phyloP scores from a whole-genome alignment of 1,284 basidiomycete species.

The Erythrobasidium hasegawianum region DNA sequence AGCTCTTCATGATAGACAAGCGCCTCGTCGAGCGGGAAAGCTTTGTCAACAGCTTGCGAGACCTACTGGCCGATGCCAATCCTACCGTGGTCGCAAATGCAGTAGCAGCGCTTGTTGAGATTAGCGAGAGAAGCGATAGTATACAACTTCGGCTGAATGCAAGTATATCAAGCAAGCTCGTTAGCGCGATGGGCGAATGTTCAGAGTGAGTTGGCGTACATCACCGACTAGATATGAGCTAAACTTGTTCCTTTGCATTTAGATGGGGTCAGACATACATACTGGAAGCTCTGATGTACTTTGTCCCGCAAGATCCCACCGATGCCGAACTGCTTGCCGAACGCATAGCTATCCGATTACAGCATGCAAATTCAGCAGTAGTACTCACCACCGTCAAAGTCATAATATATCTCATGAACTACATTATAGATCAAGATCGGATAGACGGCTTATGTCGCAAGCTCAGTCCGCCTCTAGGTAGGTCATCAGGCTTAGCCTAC shows the following conservation, averaged over 20 bases:
- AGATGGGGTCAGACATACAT: conserved; percentile 99
- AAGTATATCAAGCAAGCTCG: conserved; percentile 74
- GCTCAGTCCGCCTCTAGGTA: conserved; percentile 92
- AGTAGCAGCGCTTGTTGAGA: conserved; percentile 87
- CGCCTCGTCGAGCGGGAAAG: conserved; percentile 75
- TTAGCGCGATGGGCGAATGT: conserved; percentile 78
- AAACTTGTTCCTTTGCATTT: too few species aligned
- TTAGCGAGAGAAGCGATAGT: conserved; percentile 81
- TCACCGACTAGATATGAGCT: too few species aligned
- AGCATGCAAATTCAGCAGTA: conserved; percentile 89
- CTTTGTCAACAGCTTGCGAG: conserved; percentile 79
- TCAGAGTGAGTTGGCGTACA: conserved; percentile 68
- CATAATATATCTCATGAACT: conserved; percentile 96
- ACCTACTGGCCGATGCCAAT: conserved; percentile 85
- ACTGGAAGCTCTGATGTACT: conserved; percentile 86
- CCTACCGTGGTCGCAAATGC: conserved; percentile 93
- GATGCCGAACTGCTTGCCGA: conserved; percentile 94
- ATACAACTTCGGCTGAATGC: conserved; percentile 82
- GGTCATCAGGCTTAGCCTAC: conserved; percentile 1
- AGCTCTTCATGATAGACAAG: conserved; percentile 80
- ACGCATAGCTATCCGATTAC: conserved; percentile 82
- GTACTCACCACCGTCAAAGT: conserved; percentile 92
- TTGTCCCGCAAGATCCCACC: conserved; percentile 76
- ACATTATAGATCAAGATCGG: conserved; percentile 83
- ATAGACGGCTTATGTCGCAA: conserved; percentile 90